Evolutionary conservation across 257 asterid genomes (phyloP), one percentile per base, ranked within the genome.

Genomic region (Solanum etuberosum): DNA sequence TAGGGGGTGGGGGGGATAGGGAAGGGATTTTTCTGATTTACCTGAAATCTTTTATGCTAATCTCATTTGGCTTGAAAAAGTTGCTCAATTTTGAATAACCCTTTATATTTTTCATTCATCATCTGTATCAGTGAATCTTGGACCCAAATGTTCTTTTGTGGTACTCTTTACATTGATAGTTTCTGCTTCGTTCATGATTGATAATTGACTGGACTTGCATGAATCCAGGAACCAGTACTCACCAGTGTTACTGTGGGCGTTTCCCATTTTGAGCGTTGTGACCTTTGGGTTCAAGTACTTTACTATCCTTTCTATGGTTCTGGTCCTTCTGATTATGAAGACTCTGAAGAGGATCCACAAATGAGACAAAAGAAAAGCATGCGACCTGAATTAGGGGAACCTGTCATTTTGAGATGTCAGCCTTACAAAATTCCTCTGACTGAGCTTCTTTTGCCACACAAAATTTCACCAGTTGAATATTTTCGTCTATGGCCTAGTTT

Each of bases 391-490:
- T 88, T 89, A 42, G 95, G 96, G 71, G 97, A 93, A 14, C 95
- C 98, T 25, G 95, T 93, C 86, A 92, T 93, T 81, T 91, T 94
- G 90, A 93, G 99, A 93, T 96, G 99, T 71, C 98, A 93, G 88
- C 99, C 99, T 13, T 96, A 94, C 96, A 95, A 94, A 90, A 93
- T 96, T 90, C 98, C 98, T 35, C 93, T 96, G 81, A 95, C 98
- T 13, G 98, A 95, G 90, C 94, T 96, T 90, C 98, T 96, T 46
- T 89, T 96, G 92, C 98, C 98, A 0, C 98, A 96, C 90, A 94
- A 96, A 91, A 96, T 96, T 59, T 95, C 99, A 73, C 98, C 99
- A 2, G 99, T 96, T 71, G 99, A 96, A 89, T 96, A 94, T 91
- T 96, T 95, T 91, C 96, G 98, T 71, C 87, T 95, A 34, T 95